phyloP scores from a whole-genome alignment of 805 yeast genomes.

The Yarrowia deformans region DNA sequence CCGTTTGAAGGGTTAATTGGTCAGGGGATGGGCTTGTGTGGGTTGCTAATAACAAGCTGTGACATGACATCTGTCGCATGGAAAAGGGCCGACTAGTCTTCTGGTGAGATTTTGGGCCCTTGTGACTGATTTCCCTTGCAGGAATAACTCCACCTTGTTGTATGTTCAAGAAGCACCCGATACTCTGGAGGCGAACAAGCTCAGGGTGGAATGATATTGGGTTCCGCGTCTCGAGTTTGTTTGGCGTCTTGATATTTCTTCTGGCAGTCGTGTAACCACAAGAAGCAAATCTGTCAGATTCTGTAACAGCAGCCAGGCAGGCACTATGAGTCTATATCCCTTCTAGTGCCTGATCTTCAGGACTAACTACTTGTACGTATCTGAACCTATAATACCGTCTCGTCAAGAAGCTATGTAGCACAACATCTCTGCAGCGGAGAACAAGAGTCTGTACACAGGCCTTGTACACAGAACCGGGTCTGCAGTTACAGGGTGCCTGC shows the following conservation, averaged over 20 bases:
- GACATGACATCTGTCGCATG: neutral
- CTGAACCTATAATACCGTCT: no score
- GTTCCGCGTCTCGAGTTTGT: neutral
- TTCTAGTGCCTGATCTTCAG: no score
- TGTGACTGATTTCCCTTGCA: neutral
- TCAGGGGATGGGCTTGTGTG: neutral
- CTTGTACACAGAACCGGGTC: neutral
- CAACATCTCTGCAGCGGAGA: no score
- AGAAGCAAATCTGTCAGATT: neutral
- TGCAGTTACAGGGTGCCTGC: slow-evolving; percentile 19
- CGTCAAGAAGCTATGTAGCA: no score
- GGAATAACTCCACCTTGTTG: slow-evolving; percentile 11
- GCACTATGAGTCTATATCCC: neutral
- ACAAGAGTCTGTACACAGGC: neutral
- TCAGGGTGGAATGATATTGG: neutral
- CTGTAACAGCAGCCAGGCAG: neutral
- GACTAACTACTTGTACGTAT: no score
- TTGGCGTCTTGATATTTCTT: neutral
- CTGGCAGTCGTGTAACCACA: neutral
- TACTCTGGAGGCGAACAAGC: neutral
- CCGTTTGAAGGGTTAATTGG: neutral
- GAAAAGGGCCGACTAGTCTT: neutral
- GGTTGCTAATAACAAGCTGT: neutral
- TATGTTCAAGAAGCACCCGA: neutral
- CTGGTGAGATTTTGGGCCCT: neutral